phyloP scores from a whole-genome alignment of 768 basidiomycete genomes.

The Flagelloscypha sp. region DNA sequence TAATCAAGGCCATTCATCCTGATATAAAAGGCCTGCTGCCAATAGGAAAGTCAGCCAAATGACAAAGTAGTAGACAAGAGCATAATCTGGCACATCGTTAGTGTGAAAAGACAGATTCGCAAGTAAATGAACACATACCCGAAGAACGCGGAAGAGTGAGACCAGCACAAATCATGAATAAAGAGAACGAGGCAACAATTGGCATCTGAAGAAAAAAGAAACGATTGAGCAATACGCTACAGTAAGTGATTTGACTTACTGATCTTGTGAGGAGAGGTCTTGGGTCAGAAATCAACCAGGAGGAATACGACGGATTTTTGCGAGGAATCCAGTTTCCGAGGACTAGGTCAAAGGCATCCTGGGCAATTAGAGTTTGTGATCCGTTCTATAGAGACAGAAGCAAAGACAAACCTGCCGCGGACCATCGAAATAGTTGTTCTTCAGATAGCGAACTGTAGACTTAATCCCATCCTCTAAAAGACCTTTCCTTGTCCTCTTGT shows the following conservation, averaged over 20 bases:
- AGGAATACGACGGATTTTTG: slow-evolving; percentile 57
- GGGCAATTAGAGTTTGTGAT: slow-evolving; percentile 3
- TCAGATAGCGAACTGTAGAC: slow-evolving; percentile 75
- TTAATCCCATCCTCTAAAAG: slow-evolving; percentile 81
- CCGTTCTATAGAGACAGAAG: slow-evolving; percentile 1
- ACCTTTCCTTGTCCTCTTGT: slow-evolving; percentile 78
- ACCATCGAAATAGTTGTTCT: slow-evolving; percentile 97
- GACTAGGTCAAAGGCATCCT: slow-evolving; percentile 93
- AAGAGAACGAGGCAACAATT: slow-evolving; percentile 65
- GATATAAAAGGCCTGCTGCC: slow-evolving; percentile 63
- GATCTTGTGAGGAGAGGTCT: slow-evolving; percentile 80
- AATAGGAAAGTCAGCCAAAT: slow-evolving; percentile 67
- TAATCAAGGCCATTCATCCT: slow-evolving; percentile 85
- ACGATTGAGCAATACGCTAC: not conserved
- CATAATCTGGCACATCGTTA: slow-evolving; percentile 51
- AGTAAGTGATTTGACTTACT: slow-evolving; percentile 44
- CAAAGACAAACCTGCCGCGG: slow-evolving; percentile 59
- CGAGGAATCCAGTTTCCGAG: slow-evolving; percentile 88
- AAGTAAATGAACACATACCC: slow-evolving; percentile 40
- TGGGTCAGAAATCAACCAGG: slow-evolving; percentile 67
- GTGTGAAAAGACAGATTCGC: slow-evolving; percentile 4
- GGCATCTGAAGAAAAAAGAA: slow-evolving; percentile 55
- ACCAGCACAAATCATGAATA: slow-evolving; percentile 85
- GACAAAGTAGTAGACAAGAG: slow-evolving; percentile 75
- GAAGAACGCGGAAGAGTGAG: slow-evolving; percentile 81